phyloP scores from a whole-genome alignment of 2,329 filamentous ascomycete species.

The Pyrenophora seminiperda region DNA sequence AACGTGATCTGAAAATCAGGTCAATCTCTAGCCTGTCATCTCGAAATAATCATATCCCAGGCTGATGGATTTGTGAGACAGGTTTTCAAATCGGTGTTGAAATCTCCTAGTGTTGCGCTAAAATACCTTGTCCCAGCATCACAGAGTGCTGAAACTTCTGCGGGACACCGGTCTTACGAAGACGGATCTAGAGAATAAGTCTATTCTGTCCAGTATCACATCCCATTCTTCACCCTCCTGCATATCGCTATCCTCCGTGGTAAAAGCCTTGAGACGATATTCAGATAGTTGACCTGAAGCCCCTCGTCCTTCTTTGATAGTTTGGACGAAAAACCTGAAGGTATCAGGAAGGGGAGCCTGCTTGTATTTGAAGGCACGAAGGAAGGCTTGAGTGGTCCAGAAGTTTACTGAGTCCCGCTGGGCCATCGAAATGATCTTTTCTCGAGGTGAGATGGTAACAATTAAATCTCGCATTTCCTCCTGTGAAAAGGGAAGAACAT shows the following conservation, averaged over 20 bases:
- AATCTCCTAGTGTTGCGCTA: slow-evolving; percentile 20
- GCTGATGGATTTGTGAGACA: slow-evolving; percentile 3
- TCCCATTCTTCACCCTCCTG: slow-evolving; percentile 55
- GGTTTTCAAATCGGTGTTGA: slow-evolving; percentile 1
- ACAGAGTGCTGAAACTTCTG: slow-evolving; percentile 23
- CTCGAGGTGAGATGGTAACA: slow-evolving; percentile 51
- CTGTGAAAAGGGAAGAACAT: slow-evolving; percentile 59
- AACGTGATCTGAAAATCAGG: not conserved
- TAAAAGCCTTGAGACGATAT: slow-evolving; percentile 19
- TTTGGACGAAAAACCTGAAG: slow-evolving; percentile 45
- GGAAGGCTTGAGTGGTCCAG: slow-evolving; percentile 61
- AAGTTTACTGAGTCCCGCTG: slow-evolving; percentile 47
- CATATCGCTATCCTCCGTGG: slow-evolving; percentile 22
- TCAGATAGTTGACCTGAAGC: slow-evolving; percentile 25
- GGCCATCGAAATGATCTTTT: slow-evolving; percentile 50
- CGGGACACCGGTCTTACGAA: slow-evolving; percentile 48
- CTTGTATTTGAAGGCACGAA: slow-evolving; percentile 62
- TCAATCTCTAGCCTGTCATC: not conserved
- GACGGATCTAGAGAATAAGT: slow-evolving; percentile 43
- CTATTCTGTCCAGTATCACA: slow-evolving; percentile 45
- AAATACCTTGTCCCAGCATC: slow-evolving; percentile 23
- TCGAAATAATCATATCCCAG: slow-evolving; percentile 11
- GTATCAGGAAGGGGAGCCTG: slow-evolving; percentile 58
- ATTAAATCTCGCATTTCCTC: slow-evolving; percentile 57
- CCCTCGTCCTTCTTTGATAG: not conserved